A percentile compares a stretch with the other conserved stretches of the same genome.
These are phyloP conservation scores for Gelatoporia subvermispora DNA, from an alignment of 768 basidiomycete genomes.

Conservation along the genomic window DNA sequence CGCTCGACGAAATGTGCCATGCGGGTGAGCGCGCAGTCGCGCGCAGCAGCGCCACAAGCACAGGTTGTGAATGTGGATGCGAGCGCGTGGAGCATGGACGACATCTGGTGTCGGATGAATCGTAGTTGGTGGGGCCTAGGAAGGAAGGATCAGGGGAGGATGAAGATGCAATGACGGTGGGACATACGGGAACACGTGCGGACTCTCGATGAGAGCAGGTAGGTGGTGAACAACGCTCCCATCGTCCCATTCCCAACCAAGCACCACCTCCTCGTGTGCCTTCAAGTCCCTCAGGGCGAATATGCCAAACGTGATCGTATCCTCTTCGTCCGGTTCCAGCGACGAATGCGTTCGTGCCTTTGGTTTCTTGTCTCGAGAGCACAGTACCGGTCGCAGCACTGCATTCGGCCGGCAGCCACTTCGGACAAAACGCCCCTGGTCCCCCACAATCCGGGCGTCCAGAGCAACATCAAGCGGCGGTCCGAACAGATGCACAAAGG, in stretches of 20 bases:
- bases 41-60: conserved; percentile 60
- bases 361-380: conserved; percentile 19
- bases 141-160: neutral
- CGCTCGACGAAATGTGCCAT: conserved; percentile 62
- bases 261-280: conserved; percentile 77
- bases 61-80: conserved; percentile 70
- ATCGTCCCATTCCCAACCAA: conserved; percentile 98
- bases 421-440: conserved; percentile 56
- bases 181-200: conserved; percentile 55
- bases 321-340: conserved; percentile 11
- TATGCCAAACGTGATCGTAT: conserved; percentile 64
- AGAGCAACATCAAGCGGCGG: conserved; percentile 75
- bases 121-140: conserved; percentile 35
- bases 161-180: neutral
- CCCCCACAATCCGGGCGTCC: conserved; percentile 71
- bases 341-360: neutral
- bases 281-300: conserved; percentile 75
- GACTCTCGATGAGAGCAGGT: conserved; percentile 59
- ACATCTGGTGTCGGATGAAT: conserved; percentile 60
- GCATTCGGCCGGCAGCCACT: conserved; percentile 52
- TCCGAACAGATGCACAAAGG: conserved; percentile 74
- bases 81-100: conserved; percentile 65
- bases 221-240: conserved; percentile 77
- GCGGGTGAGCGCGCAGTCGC: conserved; percentile 58
- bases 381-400: conserved; percentile 40